phyloP scores from a whole-genome alignment of 805 yeast genomes.

The Alloascoidea hylecoeti region DNA sequence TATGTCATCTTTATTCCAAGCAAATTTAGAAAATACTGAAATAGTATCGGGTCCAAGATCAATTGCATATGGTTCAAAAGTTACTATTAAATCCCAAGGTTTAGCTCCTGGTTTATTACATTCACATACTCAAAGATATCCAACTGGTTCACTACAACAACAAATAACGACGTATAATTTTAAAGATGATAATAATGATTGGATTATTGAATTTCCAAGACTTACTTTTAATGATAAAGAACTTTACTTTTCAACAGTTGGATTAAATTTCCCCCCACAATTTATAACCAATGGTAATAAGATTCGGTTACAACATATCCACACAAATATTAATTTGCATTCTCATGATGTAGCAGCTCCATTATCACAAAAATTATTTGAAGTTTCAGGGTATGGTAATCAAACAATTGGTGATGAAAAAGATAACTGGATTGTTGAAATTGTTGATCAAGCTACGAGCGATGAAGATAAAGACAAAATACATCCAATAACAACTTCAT shows the following conservation, averaged over 20 bases:
- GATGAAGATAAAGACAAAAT: constrained; percentile 34
- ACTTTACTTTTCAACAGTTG: constrained; percentile 13
- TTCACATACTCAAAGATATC: constrained; percentile 76
- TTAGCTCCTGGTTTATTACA: constrained; percentile 66
- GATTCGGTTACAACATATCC: constrained; percentile 58
- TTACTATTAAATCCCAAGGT: constrained; percentile 60
- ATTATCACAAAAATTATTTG: constrained; percentile 48
- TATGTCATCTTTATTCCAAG: constrained; percentile 82
- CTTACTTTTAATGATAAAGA: too few species aligned
- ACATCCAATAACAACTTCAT: constrained; percentile 67
- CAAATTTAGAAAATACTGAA: constrained; percentile 58
- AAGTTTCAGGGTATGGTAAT: constrained; percentile 82
- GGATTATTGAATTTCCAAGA: constrained; percentile 54
- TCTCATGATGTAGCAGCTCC: constrained; percentile 75
- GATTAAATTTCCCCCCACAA: constrained; percentile 10
- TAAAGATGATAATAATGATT: constrained; percentile 78
- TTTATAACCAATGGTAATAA: constrained; percentile 45
- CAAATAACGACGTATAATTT: constrained; percentile 89
- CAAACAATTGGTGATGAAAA: constrained; percentile 57
- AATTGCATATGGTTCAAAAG: constrained; percentile 43
- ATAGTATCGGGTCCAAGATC: constrained; percentile 56
- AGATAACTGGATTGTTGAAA: constrained; percentile 86
- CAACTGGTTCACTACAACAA: constrained; percentile 88
- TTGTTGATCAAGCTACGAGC: constrained; percentile 42
- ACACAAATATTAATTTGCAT: constrained; percentile 65